Evolutionary conservation across 768 basidiomycete species (phyloP), one percentile per base, ranked within the genome.

Genomic region (Kwoniella europaea): DNA sequence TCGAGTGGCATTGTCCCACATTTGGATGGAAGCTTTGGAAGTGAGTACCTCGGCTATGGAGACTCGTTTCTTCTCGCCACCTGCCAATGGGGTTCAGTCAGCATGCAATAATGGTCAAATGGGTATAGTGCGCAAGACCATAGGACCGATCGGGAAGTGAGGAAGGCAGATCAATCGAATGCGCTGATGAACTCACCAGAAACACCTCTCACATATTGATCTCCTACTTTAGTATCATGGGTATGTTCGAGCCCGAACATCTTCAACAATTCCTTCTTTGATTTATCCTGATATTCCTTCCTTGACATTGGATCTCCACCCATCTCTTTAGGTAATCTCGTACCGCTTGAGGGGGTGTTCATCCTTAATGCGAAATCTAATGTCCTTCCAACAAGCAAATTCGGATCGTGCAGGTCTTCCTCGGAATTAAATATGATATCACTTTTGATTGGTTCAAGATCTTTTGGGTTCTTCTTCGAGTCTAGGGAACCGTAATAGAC

Each of bases 401-500:
- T 79, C 24, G 79, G 68, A 61, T 78, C 77, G 66, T 79, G 77
- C 20, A 76, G 27, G 55, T 79, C 78, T 65, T 80, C 74, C 62
- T 80, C 75, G 27, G 69, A 69, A 53, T 75, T 76, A 72, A 76
- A 79, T 59, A 76, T 75, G 62, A 79, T 71, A 53, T 79, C 78
- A 65, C 56, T 60, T 53, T 54, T 55, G 71, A 76, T 3, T 73
- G 74, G 16, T 65, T 65, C 24, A 77, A 62, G 1, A 27, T 65
- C 54, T 77, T 72, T 46, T 69, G 46, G 46, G 18, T 50, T 13
- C 70, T 35, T 65, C 62, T 18, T 76, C 65, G 77, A 80, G 76
- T 2, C 67, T 73, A 18, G 12, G 13, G 46, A 50, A 15, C 91
- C 91, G 79, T 94, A 96, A 55, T 85, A 84, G 1, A 93, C 87